Conservation (phyloP, 495 filamentous ascomycete genomes). For the Tuber microsphaerosporum region DNA sequence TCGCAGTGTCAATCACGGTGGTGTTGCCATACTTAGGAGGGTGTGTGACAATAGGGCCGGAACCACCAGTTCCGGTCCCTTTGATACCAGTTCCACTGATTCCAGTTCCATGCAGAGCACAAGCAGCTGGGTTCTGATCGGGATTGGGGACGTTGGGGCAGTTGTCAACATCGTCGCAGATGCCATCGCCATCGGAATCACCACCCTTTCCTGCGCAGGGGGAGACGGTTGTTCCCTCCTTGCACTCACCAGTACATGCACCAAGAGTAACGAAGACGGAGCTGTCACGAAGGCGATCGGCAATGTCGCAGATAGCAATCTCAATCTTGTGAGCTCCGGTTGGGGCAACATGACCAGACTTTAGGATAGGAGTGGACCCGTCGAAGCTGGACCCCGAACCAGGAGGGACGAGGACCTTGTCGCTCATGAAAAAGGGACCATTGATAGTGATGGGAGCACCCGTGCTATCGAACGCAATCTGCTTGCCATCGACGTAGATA, state of each 20-base stretch:
- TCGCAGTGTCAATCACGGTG: background rate
- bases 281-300: constrained; percentile 27
- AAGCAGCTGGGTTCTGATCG: background rate
- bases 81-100: background rate
- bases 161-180: constrained; percentile 1
- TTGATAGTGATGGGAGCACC: constrained; percentile 22
- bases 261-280: constrained; percentile 29
- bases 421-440: constrained; percentile 23
- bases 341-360: constrained; percentile 6
- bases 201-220: constrained; percentile 6
- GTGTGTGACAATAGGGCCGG: background rate
- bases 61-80: background rate
- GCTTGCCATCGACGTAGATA: constrained; percentile 32
- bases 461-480: constrained; percentile 26
- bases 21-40: background rate
- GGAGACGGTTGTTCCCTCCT: constrained; percentile 10
- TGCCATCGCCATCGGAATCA: constrained; percentile 3
- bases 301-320: constrained; percentile 34
- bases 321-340: constrained; percentile 31
- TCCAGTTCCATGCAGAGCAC: background rate
- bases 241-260: constrained; percentile 26
- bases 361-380: constrained; percentile 32
- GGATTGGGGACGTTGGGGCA: background rate
- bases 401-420: constrained; percentile 30
- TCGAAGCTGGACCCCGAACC: constrained; percentile 24